Base-by-base conservation (phyloP, 1,284 basidiomycete genomes). In the Chondrostereum purpureum region DNA sequence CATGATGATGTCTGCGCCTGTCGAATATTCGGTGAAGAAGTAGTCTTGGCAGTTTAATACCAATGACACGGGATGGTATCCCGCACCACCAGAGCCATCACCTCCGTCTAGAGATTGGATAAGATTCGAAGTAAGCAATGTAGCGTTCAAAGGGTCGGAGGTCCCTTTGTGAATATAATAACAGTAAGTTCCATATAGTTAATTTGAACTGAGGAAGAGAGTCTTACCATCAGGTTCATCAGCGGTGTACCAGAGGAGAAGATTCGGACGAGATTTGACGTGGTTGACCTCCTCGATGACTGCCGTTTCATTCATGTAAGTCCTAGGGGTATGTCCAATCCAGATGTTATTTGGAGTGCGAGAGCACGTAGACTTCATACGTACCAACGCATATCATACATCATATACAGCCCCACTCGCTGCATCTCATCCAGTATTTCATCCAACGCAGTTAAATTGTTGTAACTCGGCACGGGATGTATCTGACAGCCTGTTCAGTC, bases 21-120 rank as follows among this genome's bases (percentile, higher is more conserved):
- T 58, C 0, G 73, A 65, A 51, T 83, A 83, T 18, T 68, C 70
- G 34, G 68, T 65, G 65, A 80, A 88, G 52, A 72, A 70, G 57
- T 78, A 88, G 59, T 88, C 70, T 55, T 83, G 60, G 65, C 86
- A 88, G 55, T 88, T 88, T 24, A 88, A 68, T 4, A 85, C 83
- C 1, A 88, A 68, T 0, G 83, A 84, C 24, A 87, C 77, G 0
- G 84, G 85, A 54, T 87, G 85, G 55, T 88, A 88, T 6, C 70
- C 70, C 13, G 54, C 53, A 8, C 57, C 57, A 31, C 57, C 57
- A 36, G 45, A 42, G 4, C 55, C 55, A 39, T 57, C 55, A 4
- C 58, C 58, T 2, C 77, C 77, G 39, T 88, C 85, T 10, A 86
- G 63, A 2, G 70, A 68, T 47, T 78, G 76, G 53, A 89, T 85